Evolutionary conservation across 1,284 basidiomycete genomes (phyloP).

Genomic region (Pseudomicrostroma phylloplanum): DNA sequence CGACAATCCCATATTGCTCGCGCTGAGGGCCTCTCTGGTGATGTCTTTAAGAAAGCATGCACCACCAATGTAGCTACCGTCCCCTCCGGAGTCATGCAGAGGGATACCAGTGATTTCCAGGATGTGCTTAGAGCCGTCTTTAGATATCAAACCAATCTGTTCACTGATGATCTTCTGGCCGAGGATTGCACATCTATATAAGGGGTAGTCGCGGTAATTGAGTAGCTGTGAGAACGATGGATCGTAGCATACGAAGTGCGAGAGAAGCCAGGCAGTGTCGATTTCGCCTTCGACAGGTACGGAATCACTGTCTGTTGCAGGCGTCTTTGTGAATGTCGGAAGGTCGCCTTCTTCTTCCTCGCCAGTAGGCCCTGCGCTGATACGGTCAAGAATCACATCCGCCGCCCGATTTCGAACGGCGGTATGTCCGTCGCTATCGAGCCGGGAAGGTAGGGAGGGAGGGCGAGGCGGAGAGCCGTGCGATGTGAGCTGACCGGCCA

Average conservation of each 20-base stretch:
- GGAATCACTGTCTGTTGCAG: conserved; percentile 23
- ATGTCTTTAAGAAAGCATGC: background rate
- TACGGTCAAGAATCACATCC: conserved; percentile 7
- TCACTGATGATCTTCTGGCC: conserved; percentile 28
- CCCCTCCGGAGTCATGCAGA: conserved; percentile 30
- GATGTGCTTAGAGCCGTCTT: conserved; percentile 20
- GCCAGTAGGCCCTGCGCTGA: background rate
- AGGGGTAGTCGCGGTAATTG: conserved; percentile 29
- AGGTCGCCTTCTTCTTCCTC: background rate
- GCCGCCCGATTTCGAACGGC: conserved; percentile 25
- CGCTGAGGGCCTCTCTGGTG: background rate
- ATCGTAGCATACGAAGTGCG: conserved; percentile 30
- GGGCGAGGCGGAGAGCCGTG: no score
- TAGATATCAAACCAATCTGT: conserved; percentile 21
- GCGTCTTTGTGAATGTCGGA: conserved; percentile 7
- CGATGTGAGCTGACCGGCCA: no score
- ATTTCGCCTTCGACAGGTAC: conserved; percentile 23
- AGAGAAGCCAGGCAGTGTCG: conserved; percentile 13
- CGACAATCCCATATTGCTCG: background rate
- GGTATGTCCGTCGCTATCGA: conserved; percentile 27
- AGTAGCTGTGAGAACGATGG: conserved; percentile 33
- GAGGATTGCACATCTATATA: conserved; percentile 36
- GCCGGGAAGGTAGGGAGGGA: no score
- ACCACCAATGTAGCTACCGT: conserved; percentile 39
- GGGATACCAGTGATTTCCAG: conserved; percentile 34